Percentiles rank a stretch among this genome's conserved stretches.
Evolutionary conservation across 1,284 basidiomycete genomes (phyloP).

Genomic region (Schizophyllum commune): DNA sequence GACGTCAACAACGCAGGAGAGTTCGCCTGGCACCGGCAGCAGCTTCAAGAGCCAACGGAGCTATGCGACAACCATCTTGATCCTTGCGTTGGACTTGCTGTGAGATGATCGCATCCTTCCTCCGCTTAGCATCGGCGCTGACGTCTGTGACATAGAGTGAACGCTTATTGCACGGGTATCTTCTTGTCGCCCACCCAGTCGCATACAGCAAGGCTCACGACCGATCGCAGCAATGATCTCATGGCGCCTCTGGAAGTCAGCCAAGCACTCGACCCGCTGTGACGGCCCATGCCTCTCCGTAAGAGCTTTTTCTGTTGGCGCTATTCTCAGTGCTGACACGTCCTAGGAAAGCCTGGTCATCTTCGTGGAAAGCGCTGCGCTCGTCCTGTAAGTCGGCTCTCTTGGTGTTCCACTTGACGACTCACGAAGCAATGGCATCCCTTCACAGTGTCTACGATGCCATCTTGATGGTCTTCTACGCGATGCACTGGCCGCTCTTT

Average conservation of each 20-base stretch:
- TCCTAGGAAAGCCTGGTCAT: background rate
- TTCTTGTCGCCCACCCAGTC: background rate
- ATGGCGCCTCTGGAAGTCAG: background rate
- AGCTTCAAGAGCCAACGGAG: no score
- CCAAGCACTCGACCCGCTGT: background rate
- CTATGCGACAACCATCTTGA: background rate
- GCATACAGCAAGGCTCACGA: background rate
- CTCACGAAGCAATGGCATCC: background rate
- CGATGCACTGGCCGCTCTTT: background rate
- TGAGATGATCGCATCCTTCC: background rate
- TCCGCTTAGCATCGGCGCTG: background rate
- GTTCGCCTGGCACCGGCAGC: no score
- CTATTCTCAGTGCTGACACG: background rate
- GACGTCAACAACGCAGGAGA: no score
- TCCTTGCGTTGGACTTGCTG: background rate
- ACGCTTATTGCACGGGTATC: background rate
- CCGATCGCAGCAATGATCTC: background rate
- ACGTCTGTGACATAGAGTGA: background rate
- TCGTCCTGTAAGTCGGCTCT: background rate
- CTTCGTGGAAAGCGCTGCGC: background rate
- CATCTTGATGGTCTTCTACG: background rate
- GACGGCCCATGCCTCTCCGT: background rate
- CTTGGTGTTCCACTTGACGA: no score
- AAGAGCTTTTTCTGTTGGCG: background rate
- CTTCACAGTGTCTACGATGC: background rate